phyloP scores from a whole-genome alignment of 768 basidiomycete genomes.

The Suillus ampliporus region DNA sequence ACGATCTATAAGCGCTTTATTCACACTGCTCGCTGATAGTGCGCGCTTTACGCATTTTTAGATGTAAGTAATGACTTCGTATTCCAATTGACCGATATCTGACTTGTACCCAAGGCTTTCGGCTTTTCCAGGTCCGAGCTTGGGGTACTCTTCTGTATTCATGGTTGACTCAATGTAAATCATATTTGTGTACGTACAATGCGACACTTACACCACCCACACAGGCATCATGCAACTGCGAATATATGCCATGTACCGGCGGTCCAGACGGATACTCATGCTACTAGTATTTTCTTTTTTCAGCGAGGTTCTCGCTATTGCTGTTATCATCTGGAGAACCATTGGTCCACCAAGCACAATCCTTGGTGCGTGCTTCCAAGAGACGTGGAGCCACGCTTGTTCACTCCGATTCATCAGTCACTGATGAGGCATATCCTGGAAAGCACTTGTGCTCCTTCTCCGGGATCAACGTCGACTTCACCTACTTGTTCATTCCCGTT shows the following conservation, averaged over 20 bases:
- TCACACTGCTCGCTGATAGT: neutral
- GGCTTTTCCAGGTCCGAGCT: conserved; percentile 36
- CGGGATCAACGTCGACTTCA: conserved; percentile 26
- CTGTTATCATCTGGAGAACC: conserved; percentile 30
- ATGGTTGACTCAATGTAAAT: conserved; percentile 37
- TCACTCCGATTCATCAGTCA: conserved; percentile 17
- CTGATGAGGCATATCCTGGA: conserved; percentile 6
- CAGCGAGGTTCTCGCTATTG: conserved; percentile 31
- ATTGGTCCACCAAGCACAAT: conserved; percentile 30
- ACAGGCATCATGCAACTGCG: conserved; percentile 39
- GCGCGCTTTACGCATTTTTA: neutral
- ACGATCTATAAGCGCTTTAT: neutral
- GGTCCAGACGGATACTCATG: conserved; percentile 24
- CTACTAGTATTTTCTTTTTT: conserved; percentile 25
- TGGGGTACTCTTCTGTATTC: conserved; percentile 38
- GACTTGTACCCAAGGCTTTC: conserved; percentile 22
- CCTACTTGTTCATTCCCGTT: conserved; percentile 37
- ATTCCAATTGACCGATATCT: neutral
- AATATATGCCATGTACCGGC: conserved; percentile 39
- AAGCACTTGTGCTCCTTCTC: conserved; percentile 27
- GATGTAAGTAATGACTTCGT: neutral
- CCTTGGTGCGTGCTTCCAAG: neutral
- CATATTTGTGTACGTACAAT: conserved; percentile 11
- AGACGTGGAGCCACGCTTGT: neutral
- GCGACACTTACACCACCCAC: neutral